These are phyloP conservation scores for Suhomyces bribrorum DNA, from an alignment of 1,139 yeast genomes.

Conservation along the genomic window DNA sequence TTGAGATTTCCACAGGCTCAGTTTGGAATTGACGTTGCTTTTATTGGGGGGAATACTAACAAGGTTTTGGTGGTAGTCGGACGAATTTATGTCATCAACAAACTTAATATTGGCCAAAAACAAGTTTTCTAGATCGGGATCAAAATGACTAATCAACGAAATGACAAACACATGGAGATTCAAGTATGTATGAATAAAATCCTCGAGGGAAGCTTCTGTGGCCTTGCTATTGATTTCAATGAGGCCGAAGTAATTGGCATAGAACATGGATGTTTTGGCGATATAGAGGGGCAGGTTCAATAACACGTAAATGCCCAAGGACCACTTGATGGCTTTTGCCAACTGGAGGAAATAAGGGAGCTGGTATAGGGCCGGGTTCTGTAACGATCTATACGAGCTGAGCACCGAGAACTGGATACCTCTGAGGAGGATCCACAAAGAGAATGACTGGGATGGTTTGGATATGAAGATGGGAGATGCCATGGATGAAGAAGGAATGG, in stretches of 20 bases:
- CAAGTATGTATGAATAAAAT: slow-evolving; percentile 28
- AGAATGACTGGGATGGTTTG: slow-evolving; percentile 49
- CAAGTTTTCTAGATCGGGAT: slow-evolving; percentile 38
- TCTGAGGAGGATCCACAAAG: slow-evolving; percentile 47
- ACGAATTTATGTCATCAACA: slow-evolving; percentile 38
- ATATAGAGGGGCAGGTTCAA: slow-evolving; percentile 14
- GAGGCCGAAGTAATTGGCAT: slow-evolving; percentile 3
- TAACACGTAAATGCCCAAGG: slow-evolving; percentile 23
- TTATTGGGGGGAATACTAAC: slow-evolving; percentile 13
- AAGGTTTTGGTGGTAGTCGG: slow-evolving; percentile 19
- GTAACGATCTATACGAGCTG: slow-evolving; percentile 50
- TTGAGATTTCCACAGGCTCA: not conserved
- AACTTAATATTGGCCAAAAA: slow-evolving; percentile 43
- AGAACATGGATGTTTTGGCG: slow-evolving; percentile 6
- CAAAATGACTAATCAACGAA: slow-evolving; percentile 38
- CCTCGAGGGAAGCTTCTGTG: not conserved
- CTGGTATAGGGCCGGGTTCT: slow-evolving; percentile 24
- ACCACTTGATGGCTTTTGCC: slow-evolving; percentile 17
- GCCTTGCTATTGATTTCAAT: slow-evolving; percentile 1
- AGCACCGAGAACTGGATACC: slow-evolving; percentile 55
- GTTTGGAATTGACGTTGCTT: not conserved
- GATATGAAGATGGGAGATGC: slow-evolving; percentile 53
- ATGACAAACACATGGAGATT: slow-evolving; percentile 47
- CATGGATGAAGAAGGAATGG: slow-evolving; percentile 24
- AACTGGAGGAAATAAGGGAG: slow-evolving; percentile 1